A percentile compares a stretch with the other conserved stretches of the same genome.
phyloP scores from a whole-genome alignment of 1,139 yeast genomes.

The Lodderomyces pseudojiufengensis region DNA sequence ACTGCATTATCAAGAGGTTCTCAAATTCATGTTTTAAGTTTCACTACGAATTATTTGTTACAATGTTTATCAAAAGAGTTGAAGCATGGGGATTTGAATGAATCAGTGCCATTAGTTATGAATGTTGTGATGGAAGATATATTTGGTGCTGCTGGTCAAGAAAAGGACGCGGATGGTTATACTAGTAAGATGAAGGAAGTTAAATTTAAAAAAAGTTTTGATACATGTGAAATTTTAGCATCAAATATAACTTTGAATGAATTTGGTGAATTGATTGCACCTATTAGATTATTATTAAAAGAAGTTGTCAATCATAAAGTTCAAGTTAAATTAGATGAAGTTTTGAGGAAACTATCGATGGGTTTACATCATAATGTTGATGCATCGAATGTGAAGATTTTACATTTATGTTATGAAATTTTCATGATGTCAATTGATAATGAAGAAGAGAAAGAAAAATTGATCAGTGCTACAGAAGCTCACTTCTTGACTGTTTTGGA shows the following conservation, averaged over 20 bases:
- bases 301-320: slow-evolving; percentile 66
- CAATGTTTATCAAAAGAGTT: slow-evolving; percentile 41
- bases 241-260: slow-evolving; percentile 56
- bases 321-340: slow-evolving; percentile 75
- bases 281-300: slow-evolving; percentile 61
- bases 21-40: slow-evolving; percentile 90
- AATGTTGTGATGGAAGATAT: slow-evolving; percentile 86
- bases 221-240: slow-evolving; percentile 77
- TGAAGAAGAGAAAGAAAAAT: slow-evolving; percentile 5
- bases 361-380: slow-evolving; percentile 76
- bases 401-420: slow-evolving; percentile 73
- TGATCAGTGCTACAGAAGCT: slow-evolving; percentile 31
- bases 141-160: slow-evolving; percentile 91
- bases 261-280: slow-evolving; percentile 63
- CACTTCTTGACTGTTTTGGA: slow-evolving; percentile 70
- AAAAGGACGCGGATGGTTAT: slow-evolving; percentile 93
- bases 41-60: slow-evolving; percentile 72
- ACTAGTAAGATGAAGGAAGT: slow-evolving; percentile 86
- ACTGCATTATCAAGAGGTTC: slow-evolving; percentile 85
- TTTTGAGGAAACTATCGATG: slow-evolving; percentile 67
- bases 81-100: slow-evolving; percentile 73
- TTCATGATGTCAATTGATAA: slow-evolving; percentile 46
- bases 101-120: slow-evolving; percentile 56
- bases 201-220: slow-evolving; percentile 82
- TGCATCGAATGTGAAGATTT: slow-evolving; percentile 54